Evolutionary conservation across 2,329 filamentous ascomycete species (phyloP).

Genomic region (Monosporascus sp.): DNA sequence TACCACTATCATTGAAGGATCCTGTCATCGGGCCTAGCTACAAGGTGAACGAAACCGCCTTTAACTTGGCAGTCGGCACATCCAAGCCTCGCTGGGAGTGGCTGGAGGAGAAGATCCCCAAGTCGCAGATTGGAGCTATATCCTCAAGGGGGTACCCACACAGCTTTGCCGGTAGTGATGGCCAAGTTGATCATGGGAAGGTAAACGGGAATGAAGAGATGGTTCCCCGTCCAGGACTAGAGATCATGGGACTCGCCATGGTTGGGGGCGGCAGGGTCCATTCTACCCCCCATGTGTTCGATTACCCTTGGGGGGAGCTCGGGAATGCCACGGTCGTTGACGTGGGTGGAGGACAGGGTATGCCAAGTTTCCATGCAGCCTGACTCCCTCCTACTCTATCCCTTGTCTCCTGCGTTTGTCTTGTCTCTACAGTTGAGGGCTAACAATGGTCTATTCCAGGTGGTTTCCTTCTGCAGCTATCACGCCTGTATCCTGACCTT

Average conservation of each 20-base stretch:
- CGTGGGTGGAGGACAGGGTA: constrained; percentile 15
- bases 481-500: constrained; percentile 10
- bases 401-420: too few species aligned
- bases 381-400: constrained; percentile 3
- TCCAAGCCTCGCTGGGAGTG: constrained; percentile 10
- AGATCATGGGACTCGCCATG: constrained; percentile 1
- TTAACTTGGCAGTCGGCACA: constrained; percentile 10
- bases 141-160: constrained; percentile 5
- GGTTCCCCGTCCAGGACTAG: neutral
- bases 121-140: constrained; percentile 2
- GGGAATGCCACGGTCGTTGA: constrained; percentile 12
- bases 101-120: constrained; percentile 12
- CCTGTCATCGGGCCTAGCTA: constrained; percentile 13
- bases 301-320: constrained; percentile 14
- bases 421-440: too few species aligned
- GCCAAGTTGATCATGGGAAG: neutral
- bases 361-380: neutral
- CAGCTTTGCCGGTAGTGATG: neutral
- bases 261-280: constrained; percentile 5
- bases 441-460: constrained; percentile 1
- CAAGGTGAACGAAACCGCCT: constrained; percentile 7
- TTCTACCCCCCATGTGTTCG: constrained; percentile 10
- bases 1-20: constrained; percentile 11
- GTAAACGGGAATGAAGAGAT: neutral
- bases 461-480: constrained; percentile 4